Evolutionary conservation across 441 rosid genomes (phyloP), one percentile per base, ranked within the genome.

Genomic region (Erodium moschatum): DNA sequence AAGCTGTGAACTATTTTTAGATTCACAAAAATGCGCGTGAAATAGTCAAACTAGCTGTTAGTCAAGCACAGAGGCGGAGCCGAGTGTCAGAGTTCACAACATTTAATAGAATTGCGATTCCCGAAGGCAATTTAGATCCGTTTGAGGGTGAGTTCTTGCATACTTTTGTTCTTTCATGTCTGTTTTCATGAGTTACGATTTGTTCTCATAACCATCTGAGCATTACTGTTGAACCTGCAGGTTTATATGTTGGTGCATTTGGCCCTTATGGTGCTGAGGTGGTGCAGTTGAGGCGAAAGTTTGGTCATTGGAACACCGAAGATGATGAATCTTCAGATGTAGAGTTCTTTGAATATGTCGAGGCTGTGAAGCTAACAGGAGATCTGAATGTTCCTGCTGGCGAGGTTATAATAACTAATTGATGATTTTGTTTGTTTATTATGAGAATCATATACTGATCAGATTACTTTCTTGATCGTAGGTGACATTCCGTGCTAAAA

Each of bases 401-500:
- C 75, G 82, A 91, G 97, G 97, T 91, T 73, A 62, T 74, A 58
- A 48, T 2, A 0, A 24, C 70, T 66, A 50, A 61, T 46, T 60
- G 61, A 54, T 29, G 64, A 61, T 29, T 38, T 12, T 71, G 38
- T 77, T 67, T 40, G 38, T 13, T 56, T 46, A 54, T 69, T 24
- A 3, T 29, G 66, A 16, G 64, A 35, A 67, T 61, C 56, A 48
- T 48, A 21, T 70, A 56, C 67, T 78, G 50, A 71, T 74, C 46
- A 29, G 54, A 61, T 6, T 70, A 42, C 66, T 48, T 70, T 68
- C 64, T 71, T 66, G 79, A 63, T 69, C 38, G 33, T 82, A 93
- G 98, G 98, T 90, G 73, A 93, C 98, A 35, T 93, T 93, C 74
- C 98, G 97, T 67, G 98, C 97, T 69, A 90, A 85, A 82, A 89